These are phyloP conservation scores for Sugiyamaella qingdaonensis DNA, from an alignment of 805 yeast genomes.

Conservation along the genomic window DNA sequence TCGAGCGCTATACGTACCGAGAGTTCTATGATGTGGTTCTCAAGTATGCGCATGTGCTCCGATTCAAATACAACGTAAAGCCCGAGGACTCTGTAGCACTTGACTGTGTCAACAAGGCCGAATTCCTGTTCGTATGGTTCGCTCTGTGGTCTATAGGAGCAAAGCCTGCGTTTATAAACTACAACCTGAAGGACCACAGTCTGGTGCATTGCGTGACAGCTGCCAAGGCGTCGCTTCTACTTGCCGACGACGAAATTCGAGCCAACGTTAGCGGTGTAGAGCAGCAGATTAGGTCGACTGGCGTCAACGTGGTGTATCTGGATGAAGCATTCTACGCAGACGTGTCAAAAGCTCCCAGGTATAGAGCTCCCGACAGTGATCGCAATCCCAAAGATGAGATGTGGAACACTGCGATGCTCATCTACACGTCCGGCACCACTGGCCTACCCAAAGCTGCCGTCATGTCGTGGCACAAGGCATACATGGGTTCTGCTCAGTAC, in stretches of 20 bases:
- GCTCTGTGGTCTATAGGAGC: conserved; percentile 93
- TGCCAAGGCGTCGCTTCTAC: conserved; percentile 58
- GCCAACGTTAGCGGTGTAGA: conserved; percentile 50
- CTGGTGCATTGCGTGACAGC: conserved; percentile 74
- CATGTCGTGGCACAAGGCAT: conserved; percentile 84
- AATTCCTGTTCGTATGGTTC: conserved; percentile 74
- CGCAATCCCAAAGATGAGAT: conserved; percentile 56
- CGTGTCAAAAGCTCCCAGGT: conserved; percentile 39
- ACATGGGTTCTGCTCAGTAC: conserved; percentile 65
- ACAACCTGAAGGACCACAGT: conserved; percentile 68
- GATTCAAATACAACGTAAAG: conserved; percentile 57
- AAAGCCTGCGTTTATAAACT: conserved; percentile 79
- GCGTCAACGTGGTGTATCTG: conserved; percentile 23
- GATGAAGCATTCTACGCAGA: conserved; percentile 45
- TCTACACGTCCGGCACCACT: conserved; percentile 92
- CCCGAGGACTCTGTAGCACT: conserved; percentile 68
- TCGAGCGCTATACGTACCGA: conserved; percentile 63
- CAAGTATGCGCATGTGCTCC: conserved; percentile 61
- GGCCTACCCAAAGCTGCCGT: conserved; percentile 93
- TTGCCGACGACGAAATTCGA: conserved; percentile 70
- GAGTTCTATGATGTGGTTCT: conserved; percentile 65
- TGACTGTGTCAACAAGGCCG: conserved; percentile 77
- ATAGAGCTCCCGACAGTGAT: conserved; percentile 48
- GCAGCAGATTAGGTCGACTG: conserved; percentile 32
- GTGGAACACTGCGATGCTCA: conserved; percentile 62